Conservation (phyloP, 345 rosid species). For the Microcos paniculata region DNA sequence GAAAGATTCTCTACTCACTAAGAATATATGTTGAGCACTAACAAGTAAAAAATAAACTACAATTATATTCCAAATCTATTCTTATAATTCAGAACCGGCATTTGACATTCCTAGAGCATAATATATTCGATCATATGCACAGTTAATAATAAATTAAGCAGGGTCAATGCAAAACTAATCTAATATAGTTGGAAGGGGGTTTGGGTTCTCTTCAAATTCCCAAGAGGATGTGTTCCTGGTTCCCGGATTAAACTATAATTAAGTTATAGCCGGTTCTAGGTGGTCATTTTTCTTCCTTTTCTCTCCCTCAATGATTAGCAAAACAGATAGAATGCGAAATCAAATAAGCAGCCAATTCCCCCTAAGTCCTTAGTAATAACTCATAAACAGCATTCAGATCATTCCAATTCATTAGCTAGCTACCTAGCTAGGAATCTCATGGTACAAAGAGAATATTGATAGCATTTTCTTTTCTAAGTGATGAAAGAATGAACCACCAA, state of each 20-base stretch:
- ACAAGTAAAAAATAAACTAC: neutral
- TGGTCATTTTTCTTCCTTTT: neutral
- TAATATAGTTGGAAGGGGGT: neutral
- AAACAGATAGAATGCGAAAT: neutral
- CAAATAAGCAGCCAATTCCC: neutral
- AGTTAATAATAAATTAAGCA: neutral
- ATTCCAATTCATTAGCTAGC: too few relatives aligned
- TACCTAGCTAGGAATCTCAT: too few relatives aligned
- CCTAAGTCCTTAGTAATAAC: too few relatives aligned
- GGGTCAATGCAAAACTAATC: constrained; percentile 11
- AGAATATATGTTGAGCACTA: constrained; percentile 4
- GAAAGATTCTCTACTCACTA: neutral
- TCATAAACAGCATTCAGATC: too few relatives aligned
- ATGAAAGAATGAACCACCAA: neutral
- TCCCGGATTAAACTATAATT: constrained; percentile 6
- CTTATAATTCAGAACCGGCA: neutral
- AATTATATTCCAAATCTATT: neutral
- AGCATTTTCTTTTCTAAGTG: neutral
- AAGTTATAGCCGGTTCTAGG: neutral
- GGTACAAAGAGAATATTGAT: neutral
- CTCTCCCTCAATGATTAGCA: neutral
- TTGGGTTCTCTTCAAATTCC: constrained; percentile 16
- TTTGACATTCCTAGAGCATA: constrained; percentile 14
- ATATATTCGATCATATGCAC: too few relatives aligned
- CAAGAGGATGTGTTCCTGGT: neutral